Evolutionary conservation across 768 basidiomycete genomes (phyloP).

Genomic region (Boletus vermiculosoides): DNA sequence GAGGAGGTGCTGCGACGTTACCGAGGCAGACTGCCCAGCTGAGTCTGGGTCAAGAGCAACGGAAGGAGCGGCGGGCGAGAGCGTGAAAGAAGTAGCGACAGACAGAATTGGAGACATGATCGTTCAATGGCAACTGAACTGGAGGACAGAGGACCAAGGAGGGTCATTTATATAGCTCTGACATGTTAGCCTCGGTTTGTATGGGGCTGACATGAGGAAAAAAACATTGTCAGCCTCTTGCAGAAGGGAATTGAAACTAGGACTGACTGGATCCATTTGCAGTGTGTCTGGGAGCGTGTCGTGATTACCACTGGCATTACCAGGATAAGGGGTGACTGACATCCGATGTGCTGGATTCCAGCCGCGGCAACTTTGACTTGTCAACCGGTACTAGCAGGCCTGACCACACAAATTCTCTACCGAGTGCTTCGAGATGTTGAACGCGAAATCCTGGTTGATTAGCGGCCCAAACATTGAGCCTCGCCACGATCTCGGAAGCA

Average conservation of each 20-base stretch:
- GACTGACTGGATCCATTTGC: background rate
- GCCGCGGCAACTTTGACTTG: background rate
- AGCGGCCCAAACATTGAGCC: background rate
- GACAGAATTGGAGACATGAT: conserved; percentile 20
- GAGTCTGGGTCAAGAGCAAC: background rate
- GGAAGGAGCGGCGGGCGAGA: conserved; percentile 3
- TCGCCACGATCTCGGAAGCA: background rate
- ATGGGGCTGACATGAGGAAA: conserved; percentile 1
- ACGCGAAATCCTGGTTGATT: background rate
- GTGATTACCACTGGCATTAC: too few species aligned
- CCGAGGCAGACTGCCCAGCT: background rate
- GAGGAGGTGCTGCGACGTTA: background rate
- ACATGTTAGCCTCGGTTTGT: conserved; percentile 6
- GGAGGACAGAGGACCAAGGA: background rate
- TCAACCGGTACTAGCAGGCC: background rate
- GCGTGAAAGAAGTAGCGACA: conserved; percentile 7
- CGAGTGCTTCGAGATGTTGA: background rate
- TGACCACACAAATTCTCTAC: background rate
- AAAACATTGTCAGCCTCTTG: conserved; percentile 11
- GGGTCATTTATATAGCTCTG: conserved; percentile 4
- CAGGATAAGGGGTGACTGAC: background rate
- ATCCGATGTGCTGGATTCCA: background rate
- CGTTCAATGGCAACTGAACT: conserved; percentile 1
- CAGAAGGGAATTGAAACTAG: background rate
- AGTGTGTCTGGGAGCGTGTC: too few species aligned